Evolutionary conservation across 2,329 filamentous ascomycete species (phyloP), one percentile per base, ranked within the genome.

Genomic region (Trichoderma arundinaceum): DNA sequence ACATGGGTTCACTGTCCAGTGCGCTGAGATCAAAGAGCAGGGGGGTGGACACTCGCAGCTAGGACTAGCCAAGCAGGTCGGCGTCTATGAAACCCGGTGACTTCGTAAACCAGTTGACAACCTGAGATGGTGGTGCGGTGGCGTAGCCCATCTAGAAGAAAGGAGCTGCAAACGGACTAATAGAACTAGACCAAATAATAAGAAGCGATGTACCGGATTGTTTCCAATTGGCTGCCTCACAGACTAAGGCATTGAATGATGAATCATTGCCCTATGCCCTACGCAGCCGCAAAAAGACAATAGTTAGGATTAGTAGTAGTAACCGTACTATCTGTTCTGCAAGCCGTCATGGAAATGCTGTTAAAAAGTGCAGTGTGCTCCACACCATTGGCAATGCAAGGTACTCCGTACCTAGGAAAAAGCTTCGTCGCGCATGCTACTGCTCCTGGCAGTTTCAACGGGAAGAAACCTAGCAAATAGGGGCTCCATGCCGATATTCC

Each of bases 61-160:
- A 15, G 51, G 32, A 54, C 56, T 43, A 66, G 49, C 49, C 57
- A 46, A 53, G 64, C 28, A 66, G 48, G 39, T 66, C 64, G 64
- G 64, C 28, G 22, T 28, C 62, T 51, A 22, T 28, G 46, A 65
- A 57, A 38, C 17, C 62, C 62, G 62, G 52, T 46, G 54, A 41
- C 17, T 43, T 56, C 43, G 51, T 57, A 57, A 52, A 9, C 43
- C 51, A 48, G 49, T 38, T 39, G 8, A 22, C 41, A 19, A 35
- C 53, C 10, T 22, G 28, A 39, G 51, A 9, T 56, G 49, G 61
- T 41, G 61, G 41, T 62, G 58, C 35, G 58, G 61, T 48, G 52
- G 59, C 59, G 59, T 53, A 22, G 32, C 44, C 19, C 15, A 38
- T 7, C 28, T 15, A 22, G 49, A 13, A 44, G 52, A 43, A 10